Base-by-base conservation (phyloP, 2,329 filamentous ascomycete genomes). In the Phialophora verrucosa region DNA sequence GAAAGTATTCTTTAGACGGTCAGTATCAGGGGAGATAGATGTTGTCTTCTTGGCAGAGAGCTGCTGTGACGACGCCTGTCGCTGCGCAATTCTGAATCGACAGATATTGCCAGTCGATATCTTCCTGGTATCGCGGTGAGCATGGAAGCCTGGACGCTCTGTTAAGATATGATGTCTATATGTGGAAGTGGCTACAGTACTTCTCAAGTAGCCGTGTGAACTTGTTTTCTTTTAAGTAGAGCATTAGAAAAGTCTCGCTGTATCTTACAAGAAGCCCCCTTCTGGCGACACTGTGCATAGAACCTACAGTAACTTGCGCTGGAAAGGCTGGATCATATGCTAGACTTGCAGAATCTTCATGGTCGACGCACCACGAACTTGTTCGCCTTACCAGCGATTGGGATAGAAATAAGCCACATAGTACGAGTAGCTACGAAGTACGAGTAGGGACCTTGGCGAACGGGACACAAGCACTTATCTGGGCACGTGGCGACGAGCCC, bases 401-500 rank as follows among this genome's bases (percentile, higher is more conserved):
- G 4, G 4, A 17, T 42, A 42, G 35, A 42, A 42, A 42, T 17
- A 42, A 14, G 35, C 6, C 14, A 42, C 14, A 42, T n/a, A 44
- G 38, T 25, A 1, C 23, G 23, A 25, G 23, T 17, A 42, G 14
- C 38, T 17, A n/a, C 14, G 38, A 4, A 38, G 35, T 38, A 1
- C 32, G 32, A 38, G 32, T 14, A 38, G 32, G 12, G 31, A 17
- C 14, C 14, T 4, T 38, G 12, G 35, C 14, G 35, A 17, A 17
- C 49, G 27, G 27, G 20, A 12, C 8, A 14, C 49, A 51, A 51
- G 49, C 49, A 51, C 20, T 23, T 27, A 14, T 51, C 49, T 10
- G 49, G 0, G 57, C 57, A 59, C 57, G 57, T 59, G 57, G 57
- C n/a, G 8, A 35, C 14, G 20, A 29, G 49, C 49, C 3, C 25